A percentile compares a stretch with the other conserved stretches of the same genome.
Evolutionary conservation across 352 stramenopile genomes (phyloP).

Genomic region (Globisporangium abappressorium): DNA sequence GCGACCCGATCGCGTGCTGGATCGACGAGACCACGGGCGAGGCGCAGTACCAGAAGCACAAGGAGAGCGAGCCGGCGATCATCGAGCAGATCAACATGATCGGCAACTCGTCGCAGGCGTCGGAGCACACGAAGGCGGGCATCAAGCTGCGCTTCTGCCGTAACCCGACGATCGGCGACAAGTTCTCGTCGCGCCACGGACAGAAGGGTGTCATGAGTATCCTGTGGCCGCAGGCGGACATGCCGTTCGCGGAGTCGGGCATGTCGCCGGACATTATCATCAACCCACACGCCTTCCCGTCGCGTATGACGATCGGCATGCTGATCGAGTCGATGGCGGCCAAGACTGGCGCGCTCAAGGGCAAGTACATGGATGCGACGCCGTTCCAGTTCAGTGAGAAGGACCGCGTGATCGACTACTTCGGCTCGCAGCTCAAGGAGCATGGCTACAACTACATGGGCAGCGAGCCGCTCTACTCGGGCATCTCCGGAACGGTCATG

Average conservation of each 20-base stretch:
- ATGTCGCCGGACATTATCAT: conserved; percentile 99
- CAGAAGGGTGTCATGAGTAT: conserved; percentile 99
- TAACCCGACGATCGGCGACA: conserved; percentile 99
- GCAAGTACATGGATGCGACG: conserved; percentile 97
- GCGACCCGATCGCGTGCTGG: conserved; percentile 95
- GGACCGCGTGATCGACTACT: conserved; percentile 98
- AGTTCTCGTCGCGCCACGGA: conserved; percentile 98
- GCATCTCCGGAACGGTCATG: conserved; percentile 98
- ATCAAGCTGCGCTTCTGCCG: conserved; percentile 98
- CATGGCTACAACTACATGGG: conserved; percentile 99
- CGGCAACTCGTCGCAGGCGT: conserved; percentile 59
- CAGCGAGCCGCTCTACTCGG: conserved; percentile 98
- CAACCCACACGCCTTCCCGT: conserved; percentile 98
- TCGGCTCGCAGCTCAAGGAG: conserved; percentile 96
- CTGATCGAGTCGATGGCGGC: conserved; percentile 99
- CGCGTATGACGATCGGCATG: conserved; percentile 97
- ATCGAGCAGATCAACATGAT: conserved; percentile 95
- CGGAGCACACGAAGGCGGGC: conserved; percentile 84
- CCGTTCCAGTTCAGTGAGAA: conserved; percentile 99
- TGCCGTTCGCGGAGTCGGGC: conserved; percentile 98
- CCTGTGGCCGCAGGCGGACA: conserved; percentile 98
- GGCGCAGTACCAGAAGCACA: conserved; percentile 94
- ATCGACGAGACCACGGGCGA: conserved; percentile 94
- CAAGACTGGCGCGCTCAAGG: conserved; percentile 98
- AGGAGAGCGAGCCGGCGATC: conserved; percentile 96